Base-by-base conservation (phyloP, 2,329 filamentous ascomycete genomes). In the Fusarium penzigii region DNA sequence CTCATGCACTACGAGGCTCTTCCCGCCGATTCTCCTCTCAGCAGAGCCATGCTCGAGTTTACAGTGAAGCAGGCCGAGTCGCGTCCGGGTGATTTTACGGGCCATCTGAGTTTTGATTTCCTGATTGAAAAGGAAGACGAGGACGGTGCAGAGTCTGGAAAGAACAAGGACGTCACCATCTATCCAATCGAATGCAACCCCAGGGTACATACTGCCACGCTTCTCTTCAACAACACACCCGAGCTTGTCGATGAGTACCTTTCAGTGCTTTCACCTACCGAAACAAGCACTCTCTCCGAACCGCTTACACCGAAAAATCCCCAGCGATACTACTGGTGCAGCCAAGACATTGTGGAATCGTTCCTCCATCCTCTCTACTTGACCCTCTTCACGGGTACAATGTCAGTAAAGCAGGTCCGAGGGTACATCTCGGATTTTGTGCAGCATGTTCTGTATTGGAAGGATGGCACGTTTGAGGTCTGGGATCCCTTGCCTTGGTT, bases 131-230 rank as follows among this genome's bases (percentile, higher is more conserved):
- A 38, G 2, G 53, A 57, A 5, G 49, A 56, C 14, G 17, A 47
- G 8, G 51, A 53, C 16, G 53, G 55, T 2, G 32, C 39, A 1
- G 39, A 47, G 43, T 38, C 49, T 6, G 53, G 52, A 1, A 36
- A 29, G 0, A 68, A 70, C n/a, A 60, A 76, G 58, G 29, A 59
- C 0, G 46, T 56, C 5, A 48, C 49, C 5, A 66, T 89, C 2
- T 86, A 83, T 57, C 84, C 86, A 0, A 89, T 90, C 51, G 86
- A 89, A 64, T 89, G 86, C 63, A 90, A 89, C 50, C 87, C 87
- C 0, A 75, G 87, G 13, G 83, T 82, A 0, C 86, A 90, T 61
- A 90, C 87, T 0, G 87, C 87, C 0, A 80, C 86, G 0, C 75
- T 83, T 1, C 70, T 89, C 1, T 87, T 90, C 65, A 65, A 66